Evolutionary conservation across 192 early-diverging fungal genomes (phyloP).

Genomic region (Coemansia sp.): DNA sequence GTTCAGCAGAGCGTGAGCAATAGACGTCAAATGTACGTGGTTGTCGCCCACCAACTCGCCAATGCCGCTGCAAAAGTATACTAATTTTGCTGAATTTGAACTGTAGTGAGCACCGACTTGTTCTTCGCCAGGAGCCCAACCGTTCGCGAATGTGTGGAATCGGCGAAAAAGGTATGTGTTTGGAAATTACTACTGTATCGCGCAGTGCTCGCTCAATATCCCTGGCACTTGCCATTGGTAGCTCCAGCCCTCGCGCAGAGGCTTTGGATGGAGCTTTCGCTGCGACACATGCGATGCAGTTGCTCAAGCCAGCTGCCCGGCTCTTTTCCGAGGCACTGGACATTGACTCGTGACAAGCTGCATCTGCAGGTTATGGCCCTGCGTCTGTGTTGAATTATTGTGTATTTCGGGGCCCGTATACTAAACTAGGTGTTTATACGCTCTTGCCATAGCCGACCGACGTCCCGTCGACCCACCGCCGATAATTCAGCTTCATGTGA

Average conservation of each 20-base stretch:
- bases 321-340: not conserved
- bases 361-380: not conserved
- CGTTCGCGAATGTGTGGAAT: constrained; percentile 91
- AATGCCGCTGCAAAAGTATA: not conserved
- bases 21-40: constrained; percentile 54
- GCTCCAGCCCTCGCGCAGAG: too few relatives aligned
- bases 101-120: constrained; percentile 57
- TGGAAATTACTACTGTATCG: not conserved
- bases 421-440: not conserved
- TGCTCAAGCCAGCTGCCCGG: too few relatives aligned
- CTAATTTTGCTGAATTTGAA: not conserved
- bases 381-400: not conserved
- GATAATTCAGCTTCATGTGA: constrained; percentile 53
- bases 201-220: too few relatives aligned
- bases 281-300: too few relatives aligned
- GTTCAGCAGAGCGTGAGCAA: constrained; percentile 51
- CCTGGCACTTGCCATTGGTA: too few relatives aligned
- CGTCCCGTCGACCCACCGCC: constrained; percentile 56
- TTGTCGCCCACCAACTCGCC: not conserved
- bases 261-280: too few relatives aligned
- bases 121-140: constrained; percentile 82
- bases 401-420: not conserved
- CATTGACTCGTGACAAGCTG: constrained; percentile 4
- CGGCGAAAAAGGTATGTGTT: constrained; percentile 80
- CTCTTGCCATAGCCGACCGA: constrained; percentile 46